phyloP scores from a whole-genome alignment of 2,329 filamentous ascomycete genomes.

The Talaromyces sp. region DNA sequence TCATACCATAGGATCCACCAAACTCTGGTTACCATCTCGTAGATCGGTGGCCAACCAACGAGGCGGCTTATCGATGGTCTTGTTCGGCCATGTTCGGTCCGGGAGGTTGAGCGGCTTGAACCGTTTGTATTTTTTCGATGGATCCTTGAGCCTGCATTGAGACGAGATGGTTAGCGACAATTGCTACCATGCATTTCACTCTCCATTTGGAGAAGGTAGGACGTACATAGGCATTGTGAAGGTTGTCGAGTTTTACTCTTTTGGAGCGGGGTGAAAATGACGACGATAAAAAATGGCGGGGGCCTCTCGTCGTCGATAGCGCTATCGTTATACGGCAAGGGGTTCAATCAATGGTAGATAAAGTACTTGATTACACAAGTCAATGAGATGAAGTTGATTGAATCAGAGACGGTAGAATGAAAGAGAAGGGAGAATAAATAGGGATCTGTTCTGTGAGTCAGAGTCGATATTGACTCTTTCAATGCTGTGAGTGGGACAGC shows the following conservation, averaged over 20 bases:
- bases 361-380: neutral
- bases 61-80: conserved; percentile 77
- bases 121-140: conserved; percentile 49
- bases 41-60: conserved; percentile 88
- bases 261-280: conserved; percentile 25
- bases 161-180: conserved; percentile 16
- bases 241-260: conserved; percentile 21
- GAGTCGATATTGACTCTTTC: neutral
- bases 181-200: neutral
- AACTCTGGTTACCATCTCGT: conserved; percentile 89
- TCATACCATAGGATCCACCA: conserved; percentile 86
- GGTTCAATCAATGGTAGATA: neutral
- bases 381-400: neutral
- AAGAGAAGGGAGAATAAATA: neutral
- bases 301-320: conserved; percentile 11
- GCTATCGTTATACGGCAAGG: conserved; percentile 3
- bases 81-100: conserved; percentile 73
- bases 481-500: neutral
- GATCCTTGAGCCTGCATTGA: conserved; percentile 47
- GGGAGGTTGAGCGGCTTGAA: conserved; percentile 50
- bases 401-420: neutral
- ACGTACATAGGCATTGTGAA: conserved; percentile 41
- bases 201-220: neutral
- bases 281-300: conserved; percentile 21
- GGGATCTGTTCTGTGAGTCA: neutral